Evolutionary conservation across 139 green algal species (phyloP), one percentile per base, ranked within the genome.

Genomic region (Chlamydomonas schloesseri): DNA sequence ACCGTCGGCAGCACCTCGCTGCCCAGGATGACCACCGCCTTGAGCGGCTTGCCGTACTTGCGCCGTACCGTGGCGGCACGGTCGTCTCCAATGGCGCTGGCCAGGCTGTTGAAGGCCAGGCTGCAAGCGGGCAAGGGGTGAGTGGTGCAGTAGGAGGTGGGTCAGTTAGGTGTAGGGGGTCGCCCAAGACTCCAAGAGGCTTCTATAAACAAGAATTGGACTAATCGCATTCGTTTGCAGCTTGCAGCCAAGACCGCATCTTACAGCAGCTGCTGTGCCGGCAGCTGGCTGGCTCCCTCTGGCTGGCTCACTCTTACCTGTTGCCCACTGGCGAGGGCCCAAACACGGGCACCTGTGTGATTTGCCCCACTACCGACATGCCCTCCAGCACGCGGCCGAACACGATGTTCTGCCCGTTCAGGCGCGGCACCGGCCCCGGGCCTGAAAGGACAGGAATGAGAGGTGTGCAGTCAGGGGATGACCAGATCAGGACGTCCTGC

Each of bases 401-500:
- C 31, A 96, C 93, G 36, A 97, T 91, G 90, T 98, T 97, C 53
- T 91, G 42, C 18, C 92, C 93, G 69, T 98, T 92, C 37, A 98
- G 87, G 0, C 82, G 82, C 0, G 93, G 92, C 23, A 94, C 94
- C 23, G 95, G 95, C 20, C 93, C 95, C 37, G 95, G 94, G 0
- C 94, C 89, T 69, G 87, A 72, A 31, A 81, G 86, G 62, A 88
- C 17, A 88, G 72, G 86, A 87, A 90, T 69, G 89, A n/a, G n/a
- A n/a, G n/a, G n/a, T n/a, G n/a, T n/a, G n/a, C n/a, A n/a, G n/a
- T n/a, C n/a, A n/a, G n/a, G n/a, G n/a, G n/a, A n/a, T n/a, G n/a
- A n/a, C n/a, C n/a, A n/a, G n/a, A n/a, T n/a, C n/a, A n/a, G n/a
- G n/a, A n/a, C n/a, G n/a, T n/a, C n/a, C n/a, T n/a, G n/a, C n/a